Evolutionary conservation across 345 rosid genomes (phyloP), one percentile per base, ranked within the genome.

Genomic region (Schrenkiella parvula): DNA sequence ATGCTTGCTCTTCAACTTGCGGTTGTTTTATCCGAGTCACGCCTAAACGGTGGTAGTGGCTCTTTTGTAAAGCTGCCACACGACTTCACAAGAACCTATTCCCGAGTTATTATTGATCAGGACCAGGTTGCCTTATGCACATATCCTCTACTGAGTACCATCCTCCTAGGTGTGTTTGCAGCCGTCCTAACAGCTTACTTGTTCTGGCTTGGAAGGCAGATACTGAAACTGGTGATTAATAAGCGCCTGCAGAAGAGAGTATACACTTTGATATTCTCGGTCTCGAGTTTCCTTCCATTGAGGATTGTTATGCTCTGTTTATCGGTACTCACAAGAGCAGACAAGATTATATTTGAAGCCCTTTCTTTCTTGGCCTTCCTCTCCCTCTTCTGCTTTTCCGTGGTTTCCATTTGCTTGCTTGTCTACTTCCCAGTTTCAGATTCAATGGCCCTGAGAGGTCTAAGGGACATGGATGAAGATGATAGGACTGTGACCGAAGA

Each of bases 231-330:
- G 80, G 99, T 95, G 39, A 90, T 95, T 74, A 95, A 95, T 65
- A 91, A 86, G 87, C 90, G 97, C 73, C 68, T 95, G 81, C 91
- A 87, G 86, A 89, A 71, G 84, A 89, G 99, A 82, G 91, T 95
- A 21, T 87, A 89, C 77, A 83, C 86, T 57, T 80, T 95, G 78
- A 81, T 95, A 77, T 64, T 95, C 79, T 87, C 98, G 0, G 93
- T 92, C 73, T 85, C 87, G 12, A 83, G 88, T 80, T 92, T 91
- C 84, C 88, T 95, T 67, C 91, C 95, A 0, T 79, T 91, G 64
- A 83, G 99, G 85, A 86, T 95, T 80, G 72, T 90, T 35, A 81
- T 95, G 66, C 97, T 95, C 56, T 85, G 98, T 62, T 78, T 95
- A 64, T 86, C 98, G 25, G 93, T 88, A 67, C 77, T 90, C 72